Evolutionary conservation across 306 rosid species (phyloP), one percentile per base, ranked within the genome.

Genomic region (Quercus gilva): DNA sequence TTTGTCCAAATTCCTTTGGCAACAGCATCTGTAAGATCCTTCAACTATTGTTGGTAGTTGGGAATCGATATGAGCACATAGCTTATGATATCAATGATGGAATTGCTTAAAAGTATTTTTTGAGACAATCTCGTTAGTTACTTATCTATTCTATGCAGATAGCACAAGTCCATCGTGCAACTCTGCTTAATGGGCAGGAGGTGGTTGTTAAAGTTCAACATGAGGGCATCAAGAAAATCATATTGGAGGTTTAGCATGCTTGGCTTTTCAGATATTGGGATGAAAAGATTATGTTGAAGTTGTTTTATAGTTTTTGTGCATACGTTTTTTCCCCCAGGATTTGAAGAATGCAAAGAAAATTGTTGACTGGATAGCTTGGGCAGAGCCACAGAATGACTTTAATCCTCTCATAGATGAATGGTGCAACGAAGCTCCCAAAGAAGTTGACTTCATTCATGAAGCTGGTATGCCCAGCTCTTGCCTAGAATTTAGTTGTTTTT

Each of bases 381-480:
- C 92, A 1, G 97, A 94, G 79, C 99, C 99, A 19, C 97, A 92
- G 52, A 89, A 91, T 76, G 83, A 94, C 86, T 91, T 94, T 45
- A 94, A 91, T 85, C 99, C 99, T 55, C 90, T 94, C 89, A 94
- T 94, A 74, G 95, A 94, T 85, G 98, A 94, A 85, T 94, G 98
- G 97, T 94, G 98, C 98, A 91, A 84, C 87, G 98, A 94, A 88
- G 96, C 94, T 85, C 98, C 98, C 35, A 94, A 92, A 83, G 98
- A 94, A 78, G 92, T 94, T 51, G 95, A 94, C 84, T 92, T 92
- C 90, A 92, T 88, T 88, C 90, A 12, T 71, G 99, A 94, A 89
- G 97, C 99, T 68, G 99, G 99, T 94, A 87, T 69, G 73, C 67
- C 59, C 20, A 25, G 53, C 65, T 76, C 61, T 68, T 81, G 12